phyloP scores from a whole-genome alignment of 2,329 filamentous ascomycete genomes.

The Phaeosphaeria sp. region DNA sequence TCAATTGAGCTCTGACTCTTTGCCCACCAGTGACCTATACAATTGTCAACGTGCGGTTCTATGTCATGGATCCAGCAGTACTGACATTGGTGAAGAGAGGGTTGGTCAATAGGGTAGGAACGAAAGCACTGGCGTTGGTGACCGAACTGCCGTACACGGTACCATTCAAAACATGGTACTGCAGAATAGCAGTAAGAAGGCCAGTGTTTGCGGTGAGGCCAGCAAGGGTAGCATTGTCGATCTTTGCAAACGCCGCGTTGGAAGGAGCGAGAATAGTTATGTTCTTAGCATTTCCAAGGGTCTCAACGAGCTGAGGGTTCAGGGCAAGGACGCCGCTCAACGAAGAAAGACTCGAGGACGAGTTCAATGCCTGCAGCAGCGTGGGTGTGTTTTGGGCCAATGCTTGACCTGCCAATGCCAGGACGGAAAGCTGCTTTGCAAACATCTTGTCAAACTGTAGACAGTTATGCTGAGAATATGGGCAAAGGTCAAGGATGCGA shows the following conservation, averaged over 20 bases:
- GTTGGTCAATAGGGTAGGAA: conserved; percentile 59
- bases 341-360: conserved; percentile 34
- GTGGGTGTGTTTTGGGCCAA: conserved; percentile 38
- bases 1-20: conserved; percentile 56
- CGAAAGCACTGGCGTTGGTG: conserved; percentile 52
- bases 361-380: conserved; percentile 25
- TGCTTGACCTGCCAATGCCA: conserved; percentile 44
- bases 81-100: conserved; percentile 61
- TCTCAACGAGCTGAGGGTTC: conserved; percentile 45
- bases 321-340: conserved; percentile 45
- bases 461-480: conserved; percentile 1
- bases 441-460: conserved; percentile 41
- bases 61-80: neutral
- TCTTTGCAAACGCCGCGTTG: conserved; percentile 56
- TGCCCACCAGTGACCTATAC: conserved; percentile 59
- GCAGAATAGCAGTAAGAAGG: conserved; percentile 55
- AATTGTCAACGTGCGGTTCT: neutral
- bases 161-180: conserved; percentile 66
- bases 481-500: neutral
- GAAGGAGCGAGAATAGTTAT: conserved; percentile 66
- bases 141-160: conserved; percentile 50
- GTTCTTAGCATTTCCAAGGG: conserved; percentile 53
- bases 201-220: conserved; percentile 37
- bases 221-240: conserved; percentile 47
- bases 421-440: conserved; percentile 46